A percentile compares a stretch with the other conserved stretches of the same genome.
Conservation (phyloP, 352 stramenopile species). For the Saprolegnia diclina region DNA sequence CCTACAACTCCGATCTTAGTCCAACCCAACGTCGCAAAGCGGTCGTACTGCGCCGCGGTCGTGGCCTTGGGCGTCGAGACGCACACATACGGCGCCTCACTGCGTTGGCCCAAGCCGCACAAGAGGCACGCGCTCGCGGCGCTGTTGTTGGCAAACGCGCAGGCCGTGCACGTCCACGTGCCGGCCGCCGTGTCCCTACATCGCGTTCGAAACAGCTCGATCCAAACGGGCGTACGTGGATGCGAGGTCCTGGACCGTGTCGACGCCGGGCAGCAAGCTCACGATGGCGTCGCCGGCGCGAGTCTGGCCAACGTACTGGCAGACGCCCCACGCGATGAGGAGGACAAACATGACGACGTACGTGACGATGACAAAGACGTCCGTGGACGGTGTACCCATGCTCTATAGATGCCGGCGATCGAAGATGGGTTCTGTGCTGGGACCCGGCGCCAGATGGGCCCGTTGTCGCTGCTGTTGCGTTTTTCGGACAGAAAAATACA, state of each 20-base stretch:
- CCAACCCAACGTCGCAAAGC: background rate
- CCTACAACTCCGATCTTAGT: background rate
- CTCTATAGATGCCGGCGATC: constrained; percentile 5
- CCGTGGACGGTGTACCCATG: constrained; percentile 15
- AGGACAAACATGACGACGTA: constrained; percentile 18
- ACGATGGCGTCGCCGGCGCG: background rate
- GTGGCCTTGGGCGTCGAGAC: background rate
- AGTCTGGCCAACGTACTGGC: background rate
- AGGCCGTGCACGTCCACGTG: constrained; percentile 35
- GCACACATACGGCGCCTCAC: no score
- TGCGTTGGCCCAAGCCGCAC: constrained; percentile 29
- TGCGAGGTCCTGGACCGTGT: background rate
- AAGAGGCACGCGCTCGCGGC: constrained; percentile 29
- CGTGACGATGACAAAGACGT: constrained; percentile 3
- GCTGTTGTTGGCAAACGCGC: constrained; percentile 35
- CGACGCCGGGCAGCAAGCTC: constrained; percentile 12
- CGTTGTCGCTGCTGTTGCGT: background rate
- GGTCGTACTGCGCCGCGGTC: background rate
- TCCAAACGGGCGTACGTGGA: background rate
- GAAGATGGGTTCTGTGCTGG: background rate
- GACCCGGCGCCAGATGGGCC: background rate
- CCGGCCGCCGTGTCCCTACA: background rate
- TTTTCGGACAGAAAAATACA: background rate
- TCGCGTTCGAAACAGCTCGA: background rate
- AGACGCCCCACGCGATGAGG: constrained; percentile 13